A percentile compares a stretch with the other conserved stretches of the same genome.
phyloP scores from a whole-genome alignment of 2,329 filamentous ascomycete species.

The Coniochaeta sp. region DNA sequence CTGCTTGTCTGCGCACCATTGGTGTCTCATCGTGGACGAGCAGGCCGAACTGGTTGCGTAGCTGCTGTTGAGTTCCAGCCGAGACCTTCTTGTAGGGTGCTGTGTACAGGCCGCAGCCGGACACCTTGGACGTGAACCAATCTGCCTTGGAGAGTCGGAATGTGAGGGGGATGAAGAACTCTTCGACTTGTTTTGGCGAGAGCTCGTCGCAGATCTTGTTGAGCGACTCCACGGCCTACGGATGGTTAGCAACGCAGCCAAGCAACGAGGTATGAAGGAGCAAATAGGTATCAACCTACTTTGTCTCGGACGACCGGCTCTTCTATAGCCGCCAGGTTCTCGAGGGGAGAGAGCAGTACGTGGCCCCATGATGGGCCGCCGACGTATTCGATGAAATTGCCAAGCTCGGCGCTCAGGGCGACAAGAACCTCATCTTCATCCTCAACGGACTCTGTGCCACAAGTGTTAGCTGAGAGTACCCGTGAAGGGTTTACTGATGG shows the following conservation, averaged over 20 bases:
- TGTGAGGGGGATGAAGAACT: constrained; percentile 93
- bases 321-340: constrained; percentile 97
- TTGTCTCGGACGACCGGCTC: constrained; percentile 97
- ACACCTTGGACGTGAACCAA: constrained; percentile 99
- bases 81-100: constrained; percentile 89
- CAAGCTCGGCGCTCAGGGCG: constrained; percentile 92
- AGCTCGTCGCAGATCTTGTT: constrained; percentile 98
- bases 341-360: constrained; percentile 90
- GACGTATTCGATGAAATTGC: constrained; percentile 95
- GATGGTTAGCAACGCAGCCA: not conserved
- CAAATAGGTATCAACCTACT: constrained; percentile 43
- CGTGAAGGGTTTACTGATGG: constrained; percentile 18
- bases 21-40: constrained; percentile 97
- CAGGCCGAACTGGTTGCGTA: constrained; percentile 84
- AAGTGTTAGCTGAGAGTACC: constrained; percentile 10
- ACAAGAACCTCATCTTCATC: constrained; percentile 98
- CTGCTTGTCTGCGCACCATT: constrained; percentile 95
- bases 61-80: constrained; percentile 77
- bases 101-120: constrained; percentile 91
- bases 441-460: constrained; percentile 79
- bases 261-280: constrained; percentile 1
- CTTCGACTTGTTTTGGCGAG: constrained; percentile 87
- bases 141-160: constrained; percentile 96
- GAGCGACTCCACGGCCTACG: constrained; percentile 90
- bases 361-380: constrained; percentile 90